A percentile compares a stretch with the other conserved stretches of the same genome.
Conservation (phyloP, 2,329 filamentous ascomycete genomes). For the Fusarium neocosmosporiellum region DNA sequence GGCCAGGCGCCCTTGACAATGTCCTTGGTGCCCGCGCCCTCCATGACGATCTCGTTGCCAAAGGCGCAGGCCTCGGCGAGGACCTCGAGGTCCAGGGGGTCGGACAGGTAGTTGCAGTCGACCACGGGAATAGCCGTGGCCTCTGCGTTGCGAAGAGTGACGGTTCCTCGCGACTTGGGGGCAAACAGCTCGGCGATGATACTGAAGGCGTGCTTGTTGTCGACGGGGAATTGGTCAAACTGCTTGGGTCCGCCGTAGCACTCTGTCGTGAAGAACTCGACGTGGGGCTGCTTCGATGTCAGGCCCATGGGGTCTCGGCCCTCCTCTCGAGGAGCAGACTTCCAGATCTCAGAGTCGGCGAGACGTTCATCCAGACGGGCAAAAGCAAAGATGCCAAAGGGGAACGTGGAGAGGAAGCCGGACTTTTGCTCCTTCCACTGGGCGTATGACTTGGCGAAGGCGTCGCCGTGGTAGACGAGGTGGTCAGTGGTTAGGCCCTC, state of each 20-base stretch:
- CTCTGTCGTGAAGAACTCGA: constrained; percentile 73
- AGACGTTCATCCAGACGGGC: constrained; percentile 71
- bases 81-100: constrained; percentile 69
- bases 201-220: constrained; percentile 66
- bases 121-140: constrained; percentile 64
- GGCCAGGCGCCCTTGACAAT: constrained; percentile 72
- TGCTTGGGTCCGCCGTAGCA: constrained; percentile 71
- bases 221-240: constrained; percentile 62
- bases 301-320: constrained; percentile 74
- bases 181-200: constrained; percentile 69
- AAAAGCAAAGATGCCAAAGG: constrained; percentile 72
- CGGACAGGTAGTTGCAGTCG: constrained; percentile 67
- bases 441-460: constrained; percentile 60
- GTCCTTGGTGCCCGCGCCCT: constrained; percentile 67
- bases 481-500: constrained; percentile 66
- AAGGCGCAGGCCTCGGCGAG: constrained; percentile 68
- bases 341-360: constrained; percentile 65
- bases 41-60: constrained; percentile 69
- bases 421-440: constrained; percentile 69
- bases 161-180: constrained; percentile 66
- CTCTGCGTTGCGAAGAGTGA: constrained; percentile 61
- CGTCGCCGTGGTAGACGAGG: constrained; percentile 64
- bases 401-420: constrained; percentile 69
- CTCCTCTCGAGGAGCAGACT: constrained; percentile 56
- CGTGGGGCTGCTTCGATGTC: constrained; percentile 65